These are phyloP conservation scores for Ceratobasidium sp. DNA, from an alignment of 1,284 basidiomycete genomes.

Conservation along the genomic window DNA sequence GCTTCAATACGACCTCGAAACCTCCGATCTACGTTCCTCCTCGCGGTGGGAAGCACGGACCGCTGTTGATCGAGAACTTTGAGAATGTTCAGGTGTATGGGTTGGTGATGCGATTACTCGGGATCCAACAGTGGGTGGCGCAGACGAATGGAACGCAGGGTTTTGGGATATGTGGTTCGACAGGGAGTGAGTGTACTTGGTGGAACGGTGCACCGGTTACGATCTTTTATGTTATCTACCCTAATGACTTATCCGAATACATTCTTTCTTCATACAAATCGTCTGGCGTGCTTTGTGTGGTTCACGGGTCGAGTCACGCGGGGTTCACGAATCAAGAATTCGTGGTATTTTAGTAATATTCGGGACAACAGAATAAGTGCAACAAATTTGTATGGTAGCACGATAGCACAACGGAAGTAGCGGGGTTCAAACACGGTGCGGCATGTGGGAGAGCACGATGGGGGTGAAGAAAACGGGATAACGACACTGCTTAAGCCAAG, in stretches of 20 bases:
- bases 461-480: neutral
- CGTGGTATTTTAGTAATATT: no score
- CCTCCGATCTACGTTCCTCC: constrained; percentile 29
- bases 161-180: constrained; percentile 80
- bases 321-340: no score
- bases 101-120: constrained; percentile 80
- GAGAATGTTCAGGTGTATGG: constrained; percentile 87
- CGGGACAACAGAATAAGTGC: neutral
- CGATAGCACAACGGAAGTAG: constrained; percentile 17
- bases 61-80: constrained; percentile 83
- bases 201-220: neutral
- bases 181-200: neutral
- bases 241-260: neutral
- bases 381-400: constrained; percentile 42
- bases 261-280: neutral
- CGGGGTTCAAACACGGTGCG: neutral
- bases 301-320: neutral
- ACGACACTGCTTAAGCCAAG: no score
- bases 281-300: no score
- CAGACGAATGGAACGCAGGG: constrained; percentile 80
- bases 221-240: neutral
- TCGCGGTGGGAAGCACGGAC: constrained; percentile 70
- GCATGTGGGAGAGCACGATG: constrained; percentile 6
- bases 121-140: constrained; percentile 70
- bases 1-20: constrained; percentile 25